These are phyloP conservation scores for Vishniacozyma victoriae DNA, from an alignment of 768 basidiomycete species.

Conservation along the genomic window DNA sequence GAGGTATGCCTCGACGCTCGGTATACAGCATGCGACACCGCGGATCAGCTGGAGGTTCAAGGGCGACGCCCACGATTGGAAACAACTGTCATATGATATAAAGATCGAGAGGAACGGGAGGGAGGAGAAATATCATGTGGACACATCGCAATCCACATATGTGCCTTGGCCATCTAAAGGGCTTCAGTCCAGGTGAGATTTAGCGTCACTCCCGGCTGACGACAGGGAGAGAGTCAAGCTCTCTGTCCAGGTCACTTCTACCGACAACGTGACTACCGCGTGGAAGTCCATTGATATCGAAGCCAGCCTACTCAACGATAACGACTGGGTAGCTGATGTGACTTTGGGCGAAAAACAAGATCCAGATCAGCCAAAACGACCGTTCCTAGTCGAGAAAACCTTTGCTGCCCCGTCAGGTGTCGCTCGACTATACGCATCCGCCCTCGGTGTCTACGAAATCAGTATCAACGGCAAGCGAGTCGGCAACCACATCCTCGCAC, in stretches of 20 bases:
- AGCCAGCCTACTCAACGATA: slow-evolving; percentile 14
- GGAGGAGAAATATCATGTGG: slow-evolving; percentile 1
- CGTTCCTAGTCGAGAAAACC: slow-evolving; percentile 16
- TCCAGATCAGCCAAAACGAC: slow-evolving; percentile 17
- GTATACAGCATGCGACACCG: slow-evolving; percentile 8
- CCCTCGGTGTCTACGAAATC: slow-evolving; percentile 23
- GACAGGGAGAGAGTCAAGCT: slow-evolving; percentile 24
- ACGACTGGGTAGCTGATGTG: slow-evolving; percentile 27
- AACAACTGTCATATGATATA: slow-evolving; percentile 15
- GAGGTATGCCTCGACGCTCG: slow-evolving; percentile 4
- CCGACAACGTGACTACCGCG: slow-evolving; percentile 7
- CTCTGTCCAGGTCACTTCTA: slow-evolving; percentile 13
- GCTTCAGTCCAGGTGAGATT: slow-evolving; percentile 17
- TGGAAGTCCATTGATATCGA: slow-evolving; percentile 26
- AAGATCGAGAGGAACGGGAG: neutral
- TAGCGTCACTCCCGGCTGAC: no score
- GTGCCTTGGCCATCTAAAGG: slow-evolving; percentile 37
- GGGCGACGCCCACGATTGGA: slow-evolving; percentile 6
- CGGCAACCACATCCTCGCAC: slow-evolving; percentile 18
- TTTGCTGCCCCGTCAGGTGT: slow-evolving; percentile 10
- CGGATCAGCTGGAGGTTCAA: slow-evolving; percentile 26
- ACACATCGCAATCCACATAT: slow-evolving; percentile 18
- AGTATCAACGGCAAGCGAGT: slow-evolving; percentile 22
- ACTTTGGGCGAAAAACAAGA: slow-evolving; percentile 3
- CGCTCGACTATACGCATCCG: slow-evolving; percentile 25